Base-by-base conservation (phyloP, 179 eudicot genomes). In the Silene noctiflora region DNA sequence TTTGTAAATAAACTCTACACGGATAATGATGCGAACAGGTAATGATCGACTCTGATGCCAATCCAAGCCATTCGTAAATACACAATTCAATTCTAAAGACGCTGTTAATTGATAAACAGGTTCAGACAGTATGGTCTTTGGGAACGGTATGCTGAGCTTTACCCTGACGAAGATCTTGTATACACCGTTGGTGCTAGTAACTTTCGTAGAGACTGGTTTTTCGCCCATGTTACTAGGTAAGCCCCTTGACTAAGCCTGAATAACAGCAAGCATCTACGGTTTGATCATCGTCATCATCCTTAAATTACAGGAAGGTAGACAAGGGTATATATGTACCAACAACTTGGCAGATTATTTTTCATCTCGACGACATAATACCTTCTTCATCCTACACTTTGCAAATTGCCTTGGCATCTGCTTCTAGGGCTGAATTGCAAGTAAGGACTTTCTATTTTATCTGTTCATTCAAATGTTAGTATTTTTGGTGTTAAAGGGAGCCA, bases 151-250 rank as follows among this genome's bases (percentile, higher is more conserved):
- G 82, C 93, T 4, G 92, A 93, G 29, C 21, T 91, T 14, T 93
- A 93, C 76, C 92, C 96, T 1, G 76, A 78, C 0, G 75, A 87
- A 8, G 98, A 93, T 87, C 90, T 93, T 22, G 79, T 84, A 1
- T 93, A 84, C 77, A 81, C 84, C 0, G 83, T 93, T 46, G 96
- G 91, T 66, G 67, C 77, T 20, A 83, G 83, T 82, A 85, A 86
- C 64, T 88, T 83, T 72, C 84, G 80, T 69, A 80, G 76, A 21
- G 97, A 93, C 82, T 91, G 97, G 97, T 93, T 90, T 80, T 93
- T 84, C 73, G 98, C 98, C 44, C 98, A 93, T 21, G 96, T 91
- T 46, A 87, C 87, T 75, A 88, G 98, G 95, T 91, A 74, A n/a
- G n/a, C 16, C 44, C 4, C 22, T 29, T 6, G 44, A 7, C 46